A percentile compares a stretch with the other conserved stretches of the same genome.
These are phyloP conservation scores for Phytophthora tubulina DNA, from an alignment of 352 stramenopile species.

Conservation along the genomic window DNA sequence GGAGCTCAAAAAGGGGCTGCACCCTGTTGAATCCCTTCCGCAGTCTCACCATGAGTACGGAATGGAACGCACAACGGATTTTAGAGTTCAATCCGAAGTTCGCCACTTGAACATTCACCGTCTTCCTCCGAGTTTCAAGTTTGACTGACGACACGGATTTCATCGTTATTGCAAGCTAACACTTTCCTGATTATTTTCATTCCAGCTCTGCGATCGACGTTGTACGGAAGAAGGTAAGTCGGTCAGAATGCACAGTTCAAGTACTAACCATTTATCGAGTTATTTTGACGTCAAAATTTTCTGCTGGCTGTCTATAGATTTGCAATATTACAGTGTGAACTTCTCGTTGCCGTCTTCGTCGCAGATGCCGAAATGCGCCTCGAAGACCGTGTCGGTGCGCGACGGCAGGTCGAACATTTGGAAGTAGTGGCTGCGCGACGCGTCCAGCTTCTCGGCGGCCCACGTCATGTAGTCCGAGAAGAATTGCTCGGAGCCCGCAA, in stretches of 20 bases:
- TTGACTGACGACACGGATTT: too few species aligned
- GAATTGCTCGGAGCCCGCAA: slow-evolving; percentile 51
- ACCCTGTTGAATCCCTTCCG: not conserved
- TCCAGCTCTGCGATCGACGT: too few species aligned
- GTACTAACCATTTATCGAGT: not conserved
- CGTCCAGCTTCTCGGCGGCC: slow-evolving; percentile 41
- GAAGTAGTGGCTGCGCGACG: slow-evolving; percentile 62
- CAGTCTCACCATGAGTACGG: not conserved
- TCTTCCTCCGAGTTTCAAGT: not conserved
- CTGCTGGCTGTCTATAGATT: not conserved
- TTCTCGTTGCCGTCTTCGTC: slow-evolving; percentile 46
- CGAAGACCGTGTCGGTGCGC: slow-evolving; percentile 51
- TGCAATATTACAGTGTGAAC: slow-evolving; percentile 43
- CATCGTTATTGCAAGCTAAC: too few species aligned
- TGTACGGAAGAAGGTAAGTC: too few species aligned
- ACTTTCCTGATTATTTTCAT: too few species aligned
- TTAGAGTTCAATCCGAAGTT: slow-evolving; percentile 31
- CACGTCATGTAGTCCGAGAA: slow-evolving; percentile 52
- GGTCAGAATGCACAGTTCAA: too few species aligned
- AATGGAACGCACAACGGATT: not conserved
- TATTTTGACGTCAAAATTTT: not conserved
- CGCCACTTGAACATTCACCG: too few species aligned
- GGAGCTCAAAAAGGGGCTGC: not conserved
- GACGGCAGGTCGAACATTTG: slow-evolving; percentile 70
- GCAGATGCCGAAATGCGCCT: slow-evolving; percentile 62